These are phyloP conservation scores for Holtermanniella nyarrowii DNA, from an alignment of 768 basidiomycete species.

Conservation along the genomic window DNA sequence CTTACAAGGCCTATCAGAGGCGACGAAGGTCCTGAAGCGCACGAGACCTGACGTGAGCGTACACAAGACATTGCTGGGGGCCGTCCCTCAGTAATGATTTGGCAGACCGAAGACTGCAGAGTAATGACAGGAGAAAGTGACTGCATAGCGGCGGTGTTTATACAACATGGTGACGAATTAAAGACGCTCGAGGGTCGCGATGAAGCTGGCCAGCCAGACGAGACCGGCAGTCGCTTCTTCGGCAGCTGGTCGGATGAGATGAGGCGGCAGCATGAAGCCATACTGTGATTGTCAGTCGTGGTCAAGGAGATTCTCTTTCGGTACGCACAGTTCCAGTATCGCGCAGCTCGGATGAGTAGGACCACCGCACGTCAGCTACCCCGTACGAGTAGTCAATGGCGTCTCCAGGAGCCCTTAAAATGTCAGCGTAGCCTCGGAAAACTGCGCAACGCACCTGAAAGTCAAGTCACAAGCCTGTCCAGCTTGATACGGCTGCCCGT, in stretches of 20 bases:
- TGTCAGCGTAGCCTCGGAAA: not conserved
- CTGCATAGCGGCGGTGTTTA: too few relatives aligned
- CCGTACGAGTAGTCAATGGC: conserved; percentile 60
- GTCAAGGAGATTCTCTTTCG: not conserved
- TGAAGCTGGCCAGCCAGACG: conserved; percentile 58
- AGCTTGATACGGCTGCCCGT: conserved; percentile 54
- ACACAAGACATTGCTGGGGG: too few relatives aligned
- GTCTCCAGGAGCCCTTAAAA: conserved; percentile 49
- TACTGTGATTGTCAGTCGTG: conserved; percentile 45
- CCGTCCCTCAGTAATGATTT: too few relatives aligned
- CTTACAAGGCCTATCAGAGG: too few relatives aligned
- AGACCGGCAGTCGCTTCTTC: conserved; percentile 63
- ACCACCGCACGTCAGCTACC: conserved; percentile 51
- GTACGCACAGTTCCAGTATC: conserved; percentile 61
- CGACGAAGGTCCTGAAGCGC: too few relatives aligned
- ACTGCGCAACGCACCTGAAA: conserved; percentile 23
- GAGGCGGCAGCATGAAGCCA: conserved; percentile 62
- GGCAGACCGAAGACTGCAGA: too few relatives aligned
- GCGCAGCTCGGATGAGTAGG: conserved; percentile 56
- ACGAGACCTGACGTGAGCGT: too few relatives aligned
- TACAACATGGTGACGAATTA: not conserved
- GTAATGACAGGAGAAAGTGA: too few relatives aligned
- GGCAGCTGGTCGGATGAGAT: conserved; percentile 66
- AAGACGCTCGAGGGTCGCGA: conserved; percentile 31
- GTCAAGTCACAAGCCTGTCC: conserved; percentile 41